phyloP scores from a whole-genome alignment of 805 yeast genomes.

The Cyberlindnera mississippiensis region DNA sequence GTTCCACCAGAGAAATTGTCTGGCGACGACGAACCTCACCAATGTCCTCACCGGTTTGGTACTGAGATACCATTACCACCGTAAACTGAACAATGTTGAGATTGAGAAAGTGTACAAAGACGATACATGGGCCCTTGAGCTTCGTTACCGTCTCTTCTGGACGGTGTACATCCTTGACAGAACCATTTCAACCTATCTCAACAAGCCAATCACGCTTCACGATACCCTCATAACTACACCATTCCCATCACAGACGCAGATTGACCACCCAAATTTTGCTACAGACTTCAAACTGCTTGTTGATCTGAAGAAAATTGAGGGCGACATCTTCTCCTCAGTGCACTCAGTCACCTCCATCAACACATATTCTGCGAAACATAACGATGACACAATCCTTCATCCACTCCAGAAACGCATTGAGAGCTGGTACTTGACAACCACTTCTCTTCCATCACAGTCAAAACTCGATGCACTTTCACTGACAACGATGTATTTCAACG shows the following conservation, averaged over 20 bases:
- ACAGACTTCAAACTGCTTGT: slow-evolving; percentile 41
- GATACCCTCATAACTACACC: slow-evolving; percentile 50
- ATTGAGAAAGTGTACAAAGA: slow-evolving; percentile 20
- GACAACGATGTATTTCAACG: slow-evolving; percentile 42
- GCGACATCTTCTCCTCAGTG: slow-evolving; percentile 41
- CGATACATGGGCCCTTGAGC: slow-evolving; percentile 31
- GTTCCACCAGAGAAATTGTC: slow-evolving; percentile 50
- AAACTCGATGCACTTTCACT: slow-evolving; percentile 28
- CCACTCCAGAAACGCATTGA: slow-evolving; percentile 27
- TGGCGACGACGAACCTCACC: slow-evolving; percentile 49
- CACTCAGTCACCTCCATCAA: slow-evolving; percentile 44
- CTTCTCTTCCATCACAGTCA: slow-evolving; percentile 7
- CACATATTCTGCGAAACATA: slow-evolving; percentile 5
- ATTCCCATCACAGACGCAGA: slow-evolving; percentile 36
- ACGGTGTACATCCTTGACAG: slow-evolving; percentile 45
- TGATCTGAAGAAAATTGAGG: slow-evolving; percentile 45
- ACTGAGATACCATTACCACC: slow-evolving; percentile 44
- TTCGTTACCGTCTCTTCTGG: slow-evolving; percentile 46
- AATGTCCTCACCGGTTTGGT: slow-evolving; percentile 45
- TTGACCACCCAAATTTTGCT: slow-evolving; percentile 37
- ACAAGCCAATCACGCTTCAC: slow-evolving; percentile 47
- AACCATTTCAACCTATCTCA: slow-evolving; percentile 45
- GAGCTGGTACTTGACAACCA: slow-evolving; percentile 32
- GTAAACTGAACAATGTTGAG: slow-evolving; percentile 21
- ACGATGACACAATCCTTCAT: slow-evolving; percentile 12